Percentiles rank a stretch among this genome's conserved stretches.
Conservation (phyloP, 345 rosid species). For the Eucalyptus dawsonii region DNA sequence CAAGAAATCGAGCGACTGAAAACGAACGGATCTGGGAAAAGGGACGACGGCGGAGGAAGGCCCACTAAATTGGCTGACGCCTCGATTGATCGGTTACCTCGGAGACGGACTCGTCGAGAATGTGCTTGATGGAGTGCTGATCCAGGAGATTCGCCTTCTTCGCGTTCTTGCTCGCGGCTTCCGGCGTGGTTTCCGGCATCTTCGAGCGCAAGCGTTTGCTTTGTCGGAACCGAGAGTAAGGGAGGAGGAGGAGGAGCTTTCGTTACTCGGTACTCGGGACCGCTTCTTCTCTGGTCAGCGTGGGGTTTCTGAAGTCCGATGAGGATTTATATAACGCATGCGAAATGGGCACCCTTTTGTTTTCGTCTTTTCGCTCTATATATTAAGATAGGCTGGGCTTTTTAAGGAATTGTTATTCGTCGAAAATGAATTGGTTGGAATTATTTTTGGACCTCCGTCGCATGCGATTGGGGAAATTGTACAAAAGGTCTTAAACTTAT, state of each 20-base stretch:
- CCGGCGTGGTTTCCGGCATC: constrained; percentile 51
- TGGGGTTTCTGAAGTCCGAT: not conserved
- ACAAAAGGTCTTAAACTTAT: too few relatives aligned
- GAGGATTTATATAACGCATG: not conserved
- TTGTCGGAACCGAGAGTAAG: not conserved
- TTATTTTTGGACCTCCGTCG: not conserved
- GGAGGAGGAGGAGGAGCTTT: not conserved
- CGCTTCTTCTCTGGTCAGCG: not conserved
- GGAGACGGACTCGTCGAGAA: constrained; percentile 84
- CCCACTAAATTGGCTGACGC: not conserved
- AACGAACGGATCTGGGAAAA: not conserved
- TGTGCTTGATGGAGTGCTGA: constrained; percentile 90
- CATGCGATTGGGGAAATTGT: too few relatives aligned
- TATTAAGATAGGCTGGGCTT: not conserved
- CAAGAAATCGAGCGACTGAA: not conserved
- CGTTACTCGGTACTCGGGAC: not conserved
- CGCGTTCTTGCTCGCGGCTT: constrained; percentile 36
- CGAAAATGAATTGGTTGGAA: not conserved
- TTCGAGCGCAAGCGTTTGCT: not conserved
- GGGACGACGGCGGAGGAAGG: not conserved
- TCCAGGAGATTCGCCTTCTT: constrained; percentile 90
- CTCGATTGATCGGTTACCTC: constrained; percentile 29
- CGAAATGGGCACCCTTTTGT: not conserved
- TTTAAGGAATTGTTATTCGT: not conserved
- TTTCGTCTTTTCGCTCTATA: not conserved